A percentile compares a stretch with the other conserved stretches of the same genome.
These are phyloP conservation scores for Exophiala xenobiotica DNA, from an alignment of 2,329 filamentous ascomycete species.

Conservation along the genomic window DNA sequence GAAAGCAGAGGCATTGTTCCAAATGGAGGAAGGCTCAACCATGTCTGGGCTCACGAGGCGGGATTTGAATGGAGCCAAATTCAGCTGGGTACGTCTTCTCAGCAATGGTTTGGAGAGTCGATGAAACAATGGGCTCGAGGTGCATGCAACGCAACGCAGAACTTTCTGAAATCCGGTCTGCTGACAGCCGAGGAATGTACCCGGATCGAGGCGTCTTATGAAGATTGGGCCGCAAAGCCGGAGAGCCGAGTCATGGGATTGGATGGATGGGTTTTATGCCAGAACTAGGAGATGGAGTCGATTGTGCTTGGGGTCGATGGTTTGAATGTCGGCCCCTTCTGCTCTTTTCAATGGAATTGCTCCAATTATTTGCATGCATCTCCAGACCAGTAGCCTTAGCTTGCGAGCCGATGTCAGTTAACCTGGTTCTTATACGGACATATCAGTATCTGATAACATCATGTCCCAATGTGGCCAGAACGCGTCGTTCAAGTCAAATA, in stretches of 20 bases:
- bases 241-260: not conserved
- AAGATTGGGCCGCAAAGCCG: not conserved
- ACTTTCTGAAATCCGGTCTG: not conserved
- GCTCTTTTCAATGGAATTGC: too few species aligned
- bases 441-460: conserved; percentile 1
- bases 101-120: not conserved
- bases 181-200: not conserved
- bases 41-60: not conserved
- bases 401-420: too few species aligned
- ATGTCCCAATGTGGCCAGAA: conserved; percentile 3
- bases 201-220: not conserved
- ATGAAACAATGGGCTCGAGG: not conserved
- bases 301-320: too few species aligned
- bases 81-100: not conserved
- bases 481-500: not conserved
- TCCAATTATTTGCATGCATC: too few species aligned
- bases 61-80: not conserved
- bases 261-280: not conserved
- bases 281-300: too few species aligned
- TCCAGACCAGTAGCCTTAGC: too few species aligned
- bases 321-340: too few species aligned
- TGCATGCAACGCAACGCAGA: not conserved
- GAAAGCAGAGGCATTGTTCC: not conserved
- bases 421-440: not conserved
- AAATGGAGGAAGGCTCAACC: not conserved